Evolutionary conservation across 2,329 filamentous ascomycete genomes (phyloP).

Genomic region (Biscogniauxia marginata): DNA sequence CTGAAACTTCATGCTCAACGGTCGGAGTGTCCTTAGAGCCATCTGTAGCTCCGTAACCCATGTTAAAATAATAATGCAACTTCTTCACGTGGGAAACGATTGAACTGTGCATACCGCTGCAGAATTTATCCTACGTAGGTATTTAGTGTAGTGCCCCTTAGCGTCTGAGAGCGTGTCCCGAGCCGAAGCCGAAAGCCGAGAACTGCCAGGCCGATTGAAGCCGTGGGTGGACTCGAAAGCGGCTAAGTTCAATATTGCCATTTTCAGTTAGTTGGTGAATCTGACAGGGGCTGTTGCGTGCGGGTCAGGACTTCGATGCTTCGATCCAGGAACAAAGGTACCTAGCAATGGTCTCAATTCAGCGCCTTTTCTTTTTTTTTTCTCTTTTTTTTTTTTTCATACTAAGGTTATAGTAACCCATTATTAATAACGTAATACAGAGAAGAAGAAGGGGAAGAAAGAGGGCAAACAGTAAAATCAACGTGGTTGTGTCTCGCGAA

Average conservation of each 20-base stretch:
- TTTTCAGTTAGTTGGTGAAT: background rate
- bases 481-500: too few species aligned
- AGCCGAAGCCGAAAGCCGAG: background rate
- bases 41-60: background rate
- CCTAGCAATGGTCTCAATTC: too few species aligned
- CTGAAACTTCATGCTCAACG: too few species aligned
- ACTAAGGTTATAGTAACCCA: too few species aligned
- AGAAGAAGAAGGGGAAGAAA: too few species aligned
- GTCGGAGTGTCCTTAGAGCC: background rate
- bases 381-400: too few species aligned
- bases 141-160: background rate
- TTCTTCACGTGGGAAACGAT: background rate
- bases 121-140: background rate
- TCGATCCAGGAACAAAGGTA: too few species aligned
- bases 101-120: background rate
- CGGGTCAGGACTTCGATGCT: too few species aligned
- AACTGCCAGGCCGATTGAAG: background rate
- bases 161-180: background rate
- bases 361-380: too few species aligned
- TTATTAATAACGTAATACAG: too few species aligned
- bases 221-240: background rate
- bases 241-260: too few species aligned
- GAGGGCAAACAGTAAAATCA: too few species aligned
- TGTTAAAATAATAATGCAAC: background rate
- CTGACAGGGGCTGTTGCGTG: background rate